Evolutionary conservation across 257 asterid species (phyloP).

Genomic region (Fraxinus anomala): DNA sequence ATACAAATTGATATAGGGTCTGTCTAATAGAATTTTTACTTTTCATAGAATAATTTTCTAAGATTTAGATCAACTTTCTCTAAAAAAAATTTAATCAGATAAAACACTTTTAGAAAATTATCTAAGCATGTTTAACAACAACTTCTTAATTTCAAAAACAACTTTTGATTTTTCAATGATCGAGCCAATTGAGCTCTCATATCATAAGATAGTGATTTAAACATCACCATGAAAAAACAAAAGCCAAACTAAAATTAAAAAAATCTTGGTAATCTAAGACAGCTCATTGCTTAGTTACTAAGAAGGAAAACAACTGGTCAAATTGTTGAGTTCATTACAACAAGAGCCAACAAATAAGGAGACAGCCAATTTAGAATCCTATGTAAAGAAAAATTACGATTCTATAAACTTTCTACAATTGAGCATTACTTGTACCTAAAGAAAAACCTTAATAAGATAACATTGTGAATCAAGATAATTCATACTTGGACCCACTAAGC

Average conservation of each 20-base stretch:
- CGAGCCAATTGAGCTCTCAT: too few species aligned
- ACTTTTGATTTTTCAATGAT: too few species aligned
- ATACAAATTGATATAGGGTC: too few species aligned
- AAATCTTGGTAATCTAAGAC: constrained; percentile 18
- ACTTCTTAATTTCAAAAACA: too few species aligned
- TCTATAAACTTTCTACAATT: neutral
- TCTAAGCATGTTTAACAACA: too few species aligned
- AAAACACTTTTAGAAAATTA: too few species aligned
- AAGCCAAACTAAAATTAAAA: constrained; percentile 2
- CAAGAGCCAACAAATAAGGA: neutral
- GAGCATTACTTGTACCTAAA: neutral
- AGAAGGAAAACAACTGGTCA: constrained; percentile 32
- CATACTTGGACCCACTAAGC: constrained; percentile 34
- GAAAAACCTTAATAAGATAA: neutral
- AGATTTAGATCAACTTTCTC: too few species aligned
- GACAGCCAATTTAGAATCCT: constrained; percentile 13
- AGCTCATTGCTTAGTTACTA: constrained; percentile 23
- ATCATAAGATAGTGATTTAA: too few species aligned
- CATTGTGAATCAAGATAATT: neutral
- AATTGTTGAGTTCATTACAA: constrained; percentile 10
- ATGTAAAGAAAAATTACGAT: neutral
- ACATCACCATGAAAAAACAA: constrained; percentile 10
- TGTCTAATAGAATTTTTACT: too few species aligned
- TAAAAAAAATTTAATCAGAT: too few species aligned
- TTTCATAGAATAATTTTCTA: too few species aligned